Evolutionary conservation across 768 basidiomycete genomes (phyloP).

Genomic region (Mycena vitilis): DNA sequence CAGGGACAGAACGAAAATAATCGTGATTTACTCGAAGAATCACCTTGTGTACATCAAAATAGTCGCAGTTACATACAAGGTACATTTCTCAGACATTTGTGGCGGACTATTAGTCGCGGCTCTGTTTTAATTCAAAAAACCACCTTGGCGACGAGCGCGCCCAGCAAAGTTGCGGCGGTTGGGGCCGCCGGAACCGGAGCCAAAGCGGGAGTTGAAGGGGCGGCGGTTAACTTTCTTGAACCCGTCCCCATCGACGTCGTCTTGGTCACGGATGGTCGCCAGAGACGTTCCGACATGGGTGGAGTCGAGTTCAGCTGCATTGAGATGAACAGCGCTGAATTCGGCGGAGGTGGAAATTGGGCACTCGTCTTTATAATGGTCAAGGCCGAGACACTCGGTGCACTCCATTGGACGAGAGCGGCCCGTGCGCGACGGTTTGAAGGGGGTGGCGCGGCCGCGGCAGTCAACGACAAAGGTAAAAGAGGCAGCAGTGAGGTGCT

Average conservation of each 20-base stretch:
- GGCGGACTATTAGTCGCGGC: too few relatives aligned
- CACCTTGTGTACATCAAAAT: too few relatives aligned
- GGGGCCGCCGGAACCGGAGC: neutral
- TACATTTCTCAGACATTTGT: too few relatives aligned
- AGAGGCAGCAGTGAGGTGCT: conserved; percentile 6
- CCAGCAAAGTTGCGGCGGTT: too few relatives aligned
- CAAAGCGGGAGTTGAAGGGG: neutral
- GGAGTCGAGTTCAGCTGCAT: conserved; percentile 6
- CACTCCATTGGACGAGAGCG: conserved; percentile 18
- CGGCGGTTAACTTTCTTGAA: conserved; percentile 6
- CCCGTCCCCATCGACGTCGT: conserved; percentile 9
- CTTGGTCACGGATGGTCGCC: conserved; percentile 6
- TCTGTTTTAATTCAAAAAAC: too few relatives aligned
- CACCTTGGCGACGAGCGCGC: too few relatives aligned
- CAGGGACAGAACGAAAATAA: too few relatives aligned
- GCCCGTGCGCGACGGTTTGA: conserved; percentile 1
- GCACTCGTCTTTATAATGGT: conserved; percentile 23
- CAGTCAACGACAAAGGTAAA: conserved; percentile 21
- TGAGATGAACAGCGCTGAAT: conserved; percentile 8
- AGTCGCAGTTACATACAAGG: too few relatives aligned
- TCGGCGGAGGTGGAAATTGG: conserved; percentile 15
- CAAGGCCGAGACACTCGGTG: conserved; percentile 21
- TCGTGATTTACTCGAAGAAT: too few relatives aligned
- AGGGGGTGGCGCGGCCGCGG: conserved; percentile 14
- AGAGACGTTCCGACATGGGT: neutral